Evolutionary conservation across 2,329 filamentous ascomycete species (phyloP).

Genomic region (Diplodia intermedia): DNA sequence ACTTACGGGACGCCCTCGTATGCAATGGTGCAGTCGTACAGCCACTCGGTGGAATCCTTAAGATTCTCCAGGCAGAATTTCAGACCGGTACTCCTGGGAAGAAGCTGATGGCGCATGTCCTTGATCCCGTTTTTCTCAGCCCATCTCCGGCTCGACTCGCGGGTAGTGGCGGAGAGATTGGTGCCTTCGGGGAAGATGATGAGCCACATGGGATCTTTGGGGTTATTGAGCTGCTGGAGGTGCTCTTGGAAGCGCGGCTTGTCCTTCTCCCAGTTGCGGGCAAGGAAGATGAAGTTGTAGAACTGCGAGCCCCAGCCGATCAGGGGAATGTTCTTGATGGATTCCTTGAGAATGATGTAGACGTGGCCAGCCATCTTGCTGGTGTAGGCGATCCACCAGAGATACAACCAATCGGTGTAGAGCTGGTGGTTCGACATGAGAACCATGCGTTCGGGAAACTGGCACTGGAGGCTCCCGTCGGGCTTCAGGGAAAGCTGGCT

Average conservation of each 20-base stretch:
- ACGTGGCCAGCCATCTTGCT: conserved; percentile 83
- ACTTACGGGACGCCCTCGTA: conserved; percentile 92
- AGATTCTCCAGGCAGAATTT: conserved; percentile 81
- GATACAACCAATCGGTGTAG: conserved; percentile 90
- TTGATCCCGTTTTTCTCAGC: conserved; percentile 75
- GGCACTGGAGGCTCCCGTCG: conserved; percentile 77
- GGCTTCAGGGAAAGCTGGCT: conserved; percentile 73
- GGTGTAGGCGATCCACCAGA: conserved; percentile 94
- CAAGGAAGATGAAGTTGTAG: conserved; percentile 89
- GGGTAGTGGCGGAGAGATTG: conserved; percentile 74
- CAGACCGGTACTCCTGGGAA: conserved; percentile 81
- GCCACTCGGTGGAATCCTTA: conserved; percentile 75
- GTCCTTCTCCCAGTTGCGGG: conserved; percentile 85
- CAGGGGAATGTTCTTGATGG: conserved; percentile 79
- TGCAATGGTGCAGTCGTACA: conserved; percentile 93
- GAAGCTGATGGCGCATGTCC: conserved; percentile 75
- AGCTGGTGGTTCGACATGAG: conserved; percentile 86
- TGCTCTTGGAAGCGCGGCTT: conserved; percentile 76
- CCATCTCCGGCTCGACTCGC: conserved; percentile 75
- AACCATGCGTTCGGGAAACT: conserved; percentile 81
- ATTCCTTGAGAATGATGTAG: conserved; percentile 91
- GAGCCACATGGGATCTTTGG: conserved; percentile 85
- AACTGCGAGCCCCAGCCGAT: conserved; percentile 84
- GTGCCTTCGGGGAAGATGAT: conserved; percentile 88
- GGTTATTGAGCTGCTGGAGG: conserved; percentile 72